phyloP scores from a whole-genome alignment of 208 protist species.

The Acanthamoeba castellanii region DNA sequence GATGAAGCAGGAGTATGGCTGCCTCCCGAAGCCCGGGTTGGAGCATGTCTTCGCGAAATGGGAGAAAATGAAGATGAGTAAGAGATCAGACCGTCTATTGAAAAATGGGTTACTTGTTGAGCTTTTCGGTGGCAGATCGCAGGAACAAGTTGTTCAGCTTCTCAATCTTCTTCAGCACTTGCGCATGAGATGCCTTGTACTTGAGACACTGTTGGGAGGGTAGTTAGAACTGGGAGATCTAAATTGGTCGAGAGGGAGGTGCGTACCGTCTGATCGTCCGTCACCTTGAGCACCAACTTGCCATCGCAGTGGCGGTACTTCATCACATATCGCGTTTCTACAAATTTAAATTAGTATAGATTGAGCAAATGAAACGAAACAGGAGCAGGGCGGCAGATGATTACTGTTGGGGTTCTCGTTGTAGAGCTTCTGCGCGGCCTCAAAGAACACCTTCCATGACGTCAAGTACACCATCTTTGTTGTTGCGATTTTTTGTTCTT shows the following conservation, averaged over 20 bases:
- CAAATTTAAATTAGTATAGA: background rate
- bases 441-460: slow-evolving; percentile 66
- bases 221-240: background rate
- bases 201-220: slow-evolving; percentile 66
- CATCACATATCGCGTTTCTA: slow-evolving; percentile 76
- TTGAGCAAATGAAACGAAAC: background rate
- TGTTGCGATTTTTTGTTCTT: no score
- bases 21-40: background rate
- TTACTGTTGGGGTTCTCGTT: slow-evolving; percentile 45
- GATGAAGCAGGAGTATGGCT: background rate
- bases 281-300: slow-evolving; percentile 77
- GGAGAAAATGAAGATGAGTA: background rate
- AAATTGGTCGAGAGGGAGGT: background rate
- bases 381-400: no score
- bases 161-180: slow-evolving; percentile 71
- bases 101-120: slow-evolving; percentile 40
- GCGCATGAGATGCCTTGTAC: slow-evolving; percentile 62
- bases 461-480: slow-evolving; percentile 70
- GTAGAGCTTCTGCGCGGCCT: slow-evolving; percentile 72
- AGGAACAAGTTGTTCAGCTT: slow-evolving; percentile 75
- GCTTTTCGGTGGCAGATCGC: slow-evolving; percentile 55
- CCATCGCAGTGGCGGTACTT: slow-evolving; percentile 77
- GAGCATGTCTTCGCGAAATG: background rate
- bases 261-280: slow-evolving; percentile 71
- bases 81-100: background rate